Evolutionary conservation across 148 eudicot genomes (phyloP).

Genomic region (Polygonum maritimum): DNA sequence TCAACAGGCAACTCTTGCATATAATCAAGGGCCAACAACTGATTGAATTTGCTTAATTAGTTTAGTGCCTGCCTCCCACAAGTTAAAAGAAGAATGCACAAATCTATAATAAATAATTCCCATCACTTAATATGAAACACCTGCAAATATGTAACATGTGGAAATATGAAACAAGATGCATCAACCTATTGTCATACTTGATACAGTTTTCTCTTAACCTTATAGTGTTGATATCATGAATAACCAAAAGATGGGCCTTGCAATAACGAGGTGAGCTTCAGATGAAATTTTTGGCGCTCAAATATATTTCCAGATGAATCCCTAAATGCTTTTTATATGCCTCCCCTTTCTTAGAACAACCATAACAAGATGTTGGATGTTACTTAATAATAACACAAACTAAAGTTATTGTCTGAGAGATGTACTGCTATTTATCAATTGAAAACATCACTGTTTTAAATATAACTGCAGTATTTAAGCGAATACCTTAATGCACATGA

Average conservation of each 20-base stretch:
- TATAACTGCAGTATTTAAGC: neutral
- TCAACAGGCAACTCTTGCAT: neutral
- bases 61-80: neutral
- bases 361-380: neutral
- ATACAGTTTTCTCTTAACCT: neutral
- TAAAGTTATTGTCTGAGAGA: neutral
- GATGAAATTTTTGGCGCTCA: neutral
- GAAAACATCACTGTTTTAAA: neutral
- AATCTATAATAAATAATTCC: neutral
- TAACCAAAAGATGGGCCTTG: neutral
- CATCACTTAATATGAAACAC: neutral
- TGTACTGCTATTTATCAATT: neutral
- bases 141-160: neutral
- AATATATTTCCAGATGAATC: neutral
- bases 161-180: neutral
- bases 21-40: neutral
- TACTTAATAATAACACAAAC: neutral
- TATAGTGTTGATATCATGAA: neutral
- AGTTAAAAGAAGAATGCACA: conserved; percentile 1
- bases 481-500: conserved; percentile 6
- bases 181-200: neutral
- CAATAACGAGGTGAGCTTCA: no score
- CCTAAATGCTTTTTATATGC: no score
- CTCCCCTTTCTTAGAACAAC: neutral
- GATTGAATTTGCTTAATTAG: neutral